Evolutionary conservation across 164 flowering plant genomes (phyloP).

Genomic region (Liriodendron chinense): DNA sequence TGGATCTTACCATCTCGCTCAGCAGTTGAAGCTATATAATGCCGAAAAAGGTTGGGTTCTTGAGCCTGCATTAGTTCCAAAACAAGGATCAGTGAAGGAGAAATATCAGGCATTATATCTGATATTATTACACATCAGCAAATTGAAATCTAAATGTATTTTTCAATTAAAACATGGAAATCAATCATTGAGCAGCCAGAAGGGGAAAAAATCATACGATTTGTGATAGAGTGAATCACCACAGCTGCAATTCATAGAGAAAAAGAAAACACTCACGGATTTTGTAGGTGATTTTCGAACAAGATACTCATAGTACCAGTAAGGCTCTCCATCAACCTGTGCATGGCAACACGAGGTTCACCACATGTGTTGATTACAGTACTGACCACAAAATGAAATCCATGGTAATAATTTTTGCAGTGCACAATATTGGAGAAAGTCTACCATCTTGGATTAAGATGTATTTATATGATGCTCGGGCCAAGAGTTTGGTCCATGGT

Average conservation of each 20-base stretch:
- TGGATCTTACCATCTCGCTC: slow-evolving; percentile 82
- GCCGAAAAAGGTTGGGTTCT: slow-evolving; percentile 65
- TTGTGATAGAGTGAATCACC: too few relatives aligned
- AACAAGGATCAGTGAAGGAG: neutral
- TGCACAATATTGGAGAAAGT: neutral
- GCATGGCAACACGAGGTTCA: neutral
- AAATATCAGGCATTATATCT: neutral
- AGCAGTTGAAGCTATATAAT: slow-evolving; percentile 75
- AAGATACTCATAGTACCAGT: slow-evolving; percentile 89
- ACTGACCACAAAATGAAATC: neutral
- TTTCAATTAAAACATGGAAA: too few relatives aligned
- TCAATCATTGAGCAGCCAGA: neutral
- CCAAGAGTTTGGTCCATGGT: neutral
- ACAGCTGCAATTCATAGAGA: neutral
- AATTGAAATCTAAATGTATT: neutral
- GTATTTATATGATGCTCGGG: neutral
- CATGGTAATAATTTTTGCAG: neutral
- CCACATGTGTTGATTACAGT: neutral
- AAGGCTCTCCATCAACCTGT: slow-evolving; percentile 87
- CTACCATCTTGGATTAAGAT: neutral
- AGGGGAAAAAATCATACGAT: too few relatives aligned
- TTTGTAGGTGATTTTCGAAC: slow-evolving; percentile 90
- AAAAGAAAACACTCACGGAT: slow-evolving; percentile 39
- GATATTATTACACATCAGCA: neutral
- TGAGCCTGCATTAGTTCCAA: slow-evolving; percentile 49